Conservation (phyloP, 768 basidiomycete genomes). For the Termitomyces sp. region DNA sequence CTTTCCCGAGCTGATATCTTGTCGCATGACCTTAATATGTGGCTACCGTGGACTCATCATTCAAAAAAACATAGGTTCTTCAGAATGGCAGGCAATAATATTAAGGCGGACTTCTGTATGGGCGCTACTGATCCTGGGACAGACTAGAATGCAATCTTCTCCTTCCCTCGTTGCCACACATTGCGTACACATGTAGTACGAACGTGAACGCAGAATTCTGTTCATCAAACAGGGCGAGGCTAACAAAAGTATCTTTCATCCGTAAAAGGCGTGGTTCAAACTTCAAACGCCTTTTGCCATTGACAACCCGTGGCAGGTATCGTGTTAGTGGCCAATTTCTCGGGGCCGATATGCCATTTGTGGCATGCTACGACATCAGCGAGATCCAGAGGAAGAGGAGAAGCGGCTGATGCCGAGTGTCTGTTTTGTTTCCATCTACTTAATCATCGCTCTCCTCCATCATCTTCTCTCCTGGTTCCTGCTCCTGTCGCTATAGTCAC, state of each 20-base stretch:
- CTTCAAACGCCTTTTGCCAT: no score
- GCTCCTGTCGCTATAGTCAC: not conserved
- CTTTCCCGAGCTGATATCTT: no score
- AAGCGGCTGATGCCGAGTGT: not conserved
- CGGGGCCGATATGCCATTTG: not conserved
- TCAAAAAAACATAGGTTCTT: no score
- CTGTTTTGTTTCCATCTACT: not conserved
- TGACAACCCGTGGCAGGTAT: not conserved
- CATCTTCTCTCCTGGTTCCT: not conserved
- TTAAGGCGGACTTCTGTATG: not conserved
- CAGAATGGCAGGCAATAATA: no score
- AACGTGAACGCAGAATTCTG: not conserved
- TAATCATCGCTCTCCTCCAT: not conserved
- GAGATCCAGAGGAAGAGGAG: not conserved
- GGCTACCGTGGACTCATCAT: no score
- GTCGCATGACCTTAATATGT: not conserved
- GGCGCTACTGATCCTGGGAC: not conserved
- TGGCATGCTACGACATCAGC: not conserved
- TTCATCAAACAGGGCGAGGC: not conserved
- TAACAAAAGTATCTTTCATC: not conserved
- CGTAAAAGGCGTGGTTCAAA: not conserved
- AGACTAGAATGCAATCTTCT: not conserved
- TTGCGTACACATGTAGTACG: not conserved
- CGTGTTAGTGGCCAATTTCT: not conserved
- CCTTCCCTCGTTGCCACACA: not conserved